These are phyloP conservation scores for Nannochloropsis gaditana DNA, from an alignment of 108 stramenopile species.

Conservation along the genomic window DNA sequence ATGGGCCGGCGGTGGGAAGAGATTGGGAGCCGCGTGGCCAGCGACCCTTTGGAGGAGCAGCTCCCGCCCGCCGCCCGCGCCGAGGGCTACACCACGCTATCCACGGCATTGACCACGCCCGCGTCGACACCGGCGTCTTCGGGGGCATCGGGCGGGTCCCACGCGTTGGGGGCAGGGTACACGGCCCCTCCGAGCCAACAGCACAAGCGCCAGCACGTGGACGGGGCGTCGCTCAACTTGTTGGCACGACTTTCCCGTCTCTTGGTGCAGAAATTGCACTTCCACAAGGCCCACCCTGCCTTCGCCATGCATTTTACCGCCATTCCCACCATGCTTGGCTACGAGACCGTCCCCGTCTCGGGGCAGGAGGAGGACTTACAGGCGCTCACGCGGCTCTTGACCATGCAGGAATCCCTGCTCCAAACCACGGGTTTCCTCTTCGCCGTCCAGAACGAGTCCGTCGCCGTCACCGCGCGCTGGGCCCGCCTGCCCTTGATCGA, in stretches of 20 bases:
- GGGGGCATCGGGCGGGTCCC: neutral
- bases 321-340: neutral
- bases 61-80: neutral
- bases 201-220: neutral
- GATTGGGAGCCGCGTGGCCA: neutral
- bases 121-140: neutral
- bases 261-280: slow-evolving; percentile 10
- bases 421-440: neutral
- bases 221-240: neutral
- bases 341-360: neutral
- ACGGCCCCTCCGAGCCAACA: neutral
- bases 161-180: neutral
- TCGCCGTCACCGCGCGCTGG: neutral
- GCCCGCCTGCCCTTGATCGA: slow-evolving; percentile 3
- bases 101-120: neutral
- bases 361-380: neutral
- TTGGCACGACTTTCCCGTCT: neutral
- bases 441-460: neutral
- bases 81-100: neutral
- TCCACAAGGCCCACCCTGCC: neutral
- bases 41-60: neutral
- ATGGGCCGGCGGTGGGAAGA: neutral
- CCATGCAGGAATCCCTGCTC: neutral
- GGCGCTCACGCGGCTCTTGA: neutral
- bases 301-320: neutral